Percentiles rank a stretch among this genome's conserved stretches.
These are phyloP conservation scores for Talaromyces sp. DNA, from an alignment of 2,329 filamentous ascomycete genomes.

Conservation along the genomic window DNA sequence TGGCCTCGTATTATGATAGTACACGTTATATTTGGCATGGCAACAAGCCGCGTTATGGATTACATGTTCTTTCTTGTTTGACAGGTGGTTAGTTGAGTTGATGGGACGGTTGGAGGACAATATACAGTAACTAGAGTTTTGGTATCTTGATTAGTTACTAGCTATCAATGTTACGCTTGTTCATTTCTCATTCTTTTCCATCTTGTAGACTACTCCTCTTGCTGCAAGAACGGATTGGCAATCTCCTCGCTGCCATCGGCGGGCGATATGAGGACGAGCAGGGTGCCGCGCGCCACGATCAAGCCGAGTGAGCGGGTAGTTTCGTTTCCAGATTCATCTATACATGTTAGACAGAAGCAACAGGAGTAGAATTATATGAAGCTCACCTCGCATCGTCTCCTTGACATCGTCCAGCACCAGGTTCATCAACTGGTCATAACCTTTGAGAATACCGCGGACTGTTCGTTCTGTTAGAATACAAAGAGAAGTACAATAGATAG, in stretches of 20 bases:
- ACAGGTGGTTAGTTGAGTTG: not conserved
- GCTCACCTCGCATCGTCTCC: conserved; percentile 77
- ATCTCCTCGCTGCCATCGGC: conserved; percentile 95
- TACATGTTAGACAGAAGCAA: conserved; percentile 14
- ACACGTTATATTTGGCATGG: not conserved
- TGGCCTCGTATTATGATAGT: not conserved
- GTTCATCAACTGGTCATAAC: conserved; percentile 97
- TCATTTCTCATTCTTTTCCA: not conserved
- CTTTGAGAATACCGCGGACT: conserved; percentile 89
- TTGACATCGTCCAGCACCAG: conserved; percentile 91
- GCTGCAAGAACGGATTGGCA: conserved; percentile 81
- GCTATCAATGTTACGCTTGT: not conserved
- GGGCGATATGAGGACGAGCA: conserved; percentile 88
- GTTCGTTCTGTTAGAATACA: not conserved
- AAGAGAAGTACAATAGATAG: not conserved
- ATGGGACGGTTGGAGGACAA: not conserved
- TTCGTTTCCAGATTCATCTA: conserved; percentile 91
- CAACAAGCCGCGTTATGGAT: not conserved
- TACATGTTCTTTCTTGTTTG: not conserved
- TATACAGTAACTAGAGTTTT: not conserved
- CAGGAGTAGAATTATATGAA: not conserved
- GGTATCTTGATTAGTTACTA: not conserved
- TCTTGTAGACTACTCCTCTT: conserved; percentile 53
- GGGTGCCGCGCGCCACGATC: conserved; percentile 83
- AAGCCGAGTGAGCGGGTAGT: conserved; percentile 75